These are phyloP conservation scores for Perkinsus olseni DNA, from an alignment of 169 alveolate genomes.

Conservation along the genomic window DNA sequence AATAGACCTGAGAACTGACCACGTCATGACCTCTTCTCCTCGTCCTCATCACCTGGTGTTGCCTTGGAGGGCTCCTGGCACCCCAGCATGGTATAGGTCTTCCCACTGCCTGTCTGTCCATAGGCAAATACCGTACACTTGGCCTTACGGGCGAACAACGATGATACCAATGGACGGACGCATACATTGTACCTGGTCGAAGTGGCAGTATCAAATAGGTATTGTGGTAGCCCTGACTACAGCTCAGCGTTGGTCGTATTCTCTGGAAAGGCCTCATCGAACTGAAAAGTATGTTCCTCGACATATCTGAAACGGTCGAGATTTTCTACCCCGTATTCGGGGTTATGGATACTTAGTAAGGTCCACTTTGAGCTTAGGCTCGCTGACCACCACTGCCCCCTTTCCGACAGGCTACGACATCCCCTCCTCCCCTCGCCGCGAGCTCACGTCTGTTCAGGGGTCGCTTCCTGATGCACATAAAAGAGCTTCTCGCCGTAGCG, in stretches of 20 bases:
- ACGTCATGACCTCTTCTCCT: not conserved
- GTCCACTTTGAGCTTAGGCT: not conserved
- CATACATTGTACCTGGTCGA: conserved; percentile 18
- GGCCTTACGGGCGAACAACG: conserved; percentile 44
- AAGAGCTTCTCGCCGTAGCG: too few species aligned
- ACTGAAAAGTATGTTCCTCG: conserved; percentile 63
- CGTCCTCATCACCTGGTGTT: not conserved
- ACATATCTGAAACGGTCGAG: conserved; percentile 41
- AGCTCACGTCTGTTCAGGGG: not conserved
- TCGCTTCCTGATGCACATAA: not conserved
- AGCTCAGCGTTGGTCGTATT: conserved; percentile 45
- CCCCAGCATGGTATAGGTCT: conserved; percentile 74
- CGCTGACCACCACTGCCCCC: not conserved
- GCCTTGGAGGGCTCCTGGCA: conserved; percentile 17
- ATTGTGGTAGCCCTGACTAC: not conserved
- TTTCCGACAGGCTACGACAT: not conserved
- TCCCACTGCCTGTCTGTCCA: conserved; percentile 70
- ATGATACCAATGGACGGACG: conserved; percentile 50
- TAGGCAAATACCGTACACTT: conserved; percentile 69
- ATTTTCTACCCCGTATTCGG: not conserved
- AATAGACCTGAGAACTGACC: conserved; percentile 22
- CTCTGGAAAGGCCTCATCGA: conserved; percentile 63
- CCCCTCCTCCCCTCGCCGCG: not conserved
- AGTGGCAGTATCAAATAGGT: conserved; percentile 14
- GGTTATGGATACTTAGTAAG: not conserved